Conservation (phyloP, 116 monocot genomes). For the Papilionanthe hybrid region DNA sequence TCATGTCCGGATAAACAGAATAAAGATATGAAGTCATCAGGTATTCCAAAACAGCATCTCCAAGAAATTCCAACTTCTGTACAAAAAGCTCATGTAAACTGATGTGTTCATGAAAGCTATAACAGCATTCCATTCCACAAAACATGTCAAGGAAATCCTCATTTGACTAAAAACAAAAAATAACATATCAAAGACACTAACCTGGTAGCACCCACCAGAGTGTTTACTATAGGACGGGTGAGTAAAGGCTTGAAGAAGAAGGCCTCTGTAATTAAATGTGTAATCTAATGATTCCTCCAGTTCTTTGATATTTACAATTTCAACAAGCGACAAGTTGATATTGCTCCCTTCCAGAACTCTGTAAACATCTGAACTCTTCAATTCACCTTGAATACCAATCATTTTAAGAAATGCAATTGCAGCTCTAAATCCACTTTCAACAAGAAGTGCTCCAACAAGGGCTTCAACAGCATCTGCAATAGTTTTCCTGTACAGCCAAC, state of each 20-base stretch:
- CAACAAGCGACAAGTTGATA: conserved; percentile 44
- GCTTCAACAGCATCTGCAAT: conserved; percentile 98
- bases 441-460: conserved; percentile 84
- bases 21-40: conserved; percentile 86
- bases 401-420: conserved; percentile 79
- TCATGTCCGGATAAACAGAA: conserved; percentile 78
- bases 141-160: background rate
- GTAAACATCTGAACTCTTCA: conserved; percentile 42
- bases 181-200: conserved; percentile 16
- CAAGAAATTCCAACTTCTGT: conserved; percentile 95
- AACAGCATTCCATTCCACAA: background rate
- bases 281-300: conserved; percentile 66
- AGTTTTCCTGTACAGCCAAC: conserved; percentile 68
- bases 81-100: background rate
- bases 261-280: conserved; percentile 61
- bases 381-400: conserved; percentile 72
- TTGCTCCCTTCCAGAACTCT: conserved; percentile 44
- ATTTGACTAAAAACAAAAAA: background rate
- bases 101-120: background rate
- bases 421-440: conserved; percentile 80
- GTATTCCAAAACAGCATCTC: conserved; percentile 98
- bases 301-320: conserved; percentile 35
- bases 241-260: conserved; percentile 76
- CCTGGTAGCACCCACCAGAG: conserved; percentile 95
- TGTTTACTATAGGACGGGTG: conserved; percentile 87